Evolutionary conservation across 75 land plant species (phyloP).

Genomic region (Cunninghamia lanceolata): DNA sequence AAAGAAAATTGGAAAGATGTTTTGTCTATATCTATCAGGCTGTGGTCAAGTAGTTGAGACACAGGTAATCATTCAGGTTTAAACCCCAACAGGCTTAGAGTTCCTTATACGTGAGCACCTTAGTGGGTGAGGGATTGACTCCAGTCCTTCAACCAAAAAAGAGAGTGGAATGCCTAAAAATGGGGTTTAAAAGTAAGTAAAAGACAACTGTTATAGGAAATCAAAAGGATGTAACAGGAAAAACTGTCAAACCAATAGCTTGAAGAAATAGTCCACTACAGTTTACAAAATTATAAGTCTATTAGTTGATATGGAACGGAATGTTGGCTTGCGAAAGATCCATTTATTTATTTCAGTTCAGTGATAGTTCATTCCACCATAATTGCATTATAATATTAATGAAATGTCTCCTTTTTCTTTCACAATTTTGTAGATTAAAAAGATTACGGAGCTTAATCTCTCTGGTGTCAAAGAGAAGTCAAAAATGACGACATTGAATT

Average conservation of each 20-base stretch:
- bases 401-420: background rate
- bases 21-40: background rate
- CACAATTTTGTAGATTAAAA: conserved; percentile 4
- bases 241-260: background rate
- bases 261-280: background rate
- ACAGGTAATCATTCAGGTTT: background rate
- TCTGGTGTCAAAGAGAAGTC: background rate
- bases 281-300: background rate
- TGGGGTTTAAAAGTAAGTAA: background rate
- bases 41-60: background rate
- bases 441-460: conserved; percentile 2
- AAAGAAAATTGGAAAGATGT: too few species aligned
- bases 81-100: background rate
- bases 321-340: background rate
- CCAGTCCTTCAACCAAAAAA: too few species aligned
- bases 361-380: background rate
- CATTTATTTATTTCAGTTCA: background rate
- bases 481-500: background rate
- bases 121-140: too few species aligned
- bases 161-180: too few species aligned
- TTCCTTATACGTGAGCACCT: too few species aligned
- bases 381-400: background rate
- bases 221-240: background rate
- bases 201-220: background rate
- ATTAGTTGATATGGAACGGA: too few species aligned